phyloP scores from a whole-genome alignment of 805 yeast species.

The Komagataella ulmi region DNA sequence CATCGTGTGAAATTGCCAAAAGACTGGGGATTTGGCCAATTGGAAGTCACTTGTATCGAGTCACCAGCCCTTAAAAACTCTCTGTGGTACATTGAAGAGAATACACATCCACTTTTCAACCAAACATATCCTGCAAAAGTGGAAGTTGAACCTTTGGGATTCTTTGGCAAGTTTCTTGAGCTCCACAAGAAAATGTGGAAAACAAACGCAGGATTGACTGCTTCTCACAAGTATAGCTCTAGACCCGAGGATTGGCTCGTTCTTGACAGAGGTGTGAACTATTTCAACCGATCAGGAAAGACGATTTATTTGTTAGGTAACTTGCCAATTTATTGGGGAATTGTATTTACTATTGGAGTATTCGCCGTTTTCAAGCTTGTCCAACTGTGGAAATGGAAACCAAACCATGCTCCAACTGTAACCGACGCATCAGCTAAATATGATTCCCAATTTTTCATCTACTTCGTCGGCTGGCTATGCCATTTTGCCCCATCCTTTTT shows the following conservation, averaged over 20 bases:
- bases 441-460: slow-evolving; percentile 18
- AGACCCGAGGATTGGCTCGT: slow-evolving; percentile 57
- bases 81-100: slow-evolving; percentile 62
- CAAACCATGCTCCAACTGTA: background rate
- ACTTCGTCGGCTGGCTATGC: slow-evolving; percentile 46
- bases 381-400: background rate
- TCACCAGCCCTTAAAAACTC: slow-evolving; percentile 58
- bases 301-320: slow-evolving; percentile 56
- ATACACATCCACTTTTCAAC: slow-evolving; percentile 36
- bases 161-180: slow-evolving; percentile 39
- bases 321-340: slow-evolving; percentile 38
- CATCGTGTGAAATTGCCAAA: slow-evolving; percentile 65
- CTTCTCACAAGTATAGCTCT: slow-evolving; percentile 35
- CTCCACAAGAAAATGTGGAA: slow-evolving; percentile 44
- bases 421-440: slow-evolving; percentile 5
- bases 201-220: slow-evolving; percentile 30
- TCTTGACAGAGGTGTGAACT: slow-evolving; percentile 42
- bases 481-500: slow-evolving; percentile 69
- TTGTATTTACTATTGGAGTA: slow-evolving; percentile 19
- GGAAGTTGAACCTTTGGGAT: slow-evolving; percentile 15
- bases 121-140: slow-evolving; percentile 19
- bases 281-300: slow-evolving; percentile 30
- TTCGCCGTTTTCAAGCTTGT: slow-evolving; percentile 6
- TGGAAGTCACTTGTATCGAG: slow-evolving; percentile 79
- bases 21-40: slow-evolving; percentile 67